phyloP scores from a whole-genome alignment of 2,329 filamentous ascomycete genomes.

The Hymenoscyphus scutula region DNA sequence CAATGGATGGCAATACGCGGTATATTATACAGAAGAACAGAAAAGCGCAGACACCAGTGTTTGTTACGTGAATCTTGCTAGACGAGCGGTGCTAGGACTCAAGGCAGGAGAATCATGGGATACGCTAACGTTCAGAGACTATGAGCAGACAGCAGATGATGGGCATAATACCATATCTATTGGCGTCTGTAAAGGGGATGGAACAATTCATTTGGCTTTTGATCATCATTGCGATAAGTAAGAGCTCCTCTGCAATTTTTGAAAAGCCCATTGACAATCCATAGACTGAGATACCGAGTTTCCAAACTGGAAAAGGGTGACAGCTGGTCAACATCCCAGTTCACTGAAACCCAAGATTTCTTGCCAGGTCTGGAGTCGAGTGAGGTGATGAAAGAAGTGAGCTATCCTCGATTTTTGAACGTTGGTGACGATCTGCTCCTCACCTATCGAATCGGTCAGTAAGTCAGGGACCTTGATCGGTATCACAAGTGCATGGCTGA shows the following conservation, averaged over 20 bases:
- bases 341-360: constrained; percentile 22
- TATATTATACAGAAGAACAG: constrained; percentile 24
- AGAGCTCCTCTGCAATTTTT: constrained; percentile 7
- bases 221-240: constrained; percentile 31
- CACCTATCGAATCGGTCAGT: constrained; percentile 32
- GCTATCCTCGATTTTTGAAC: constrained; percentile 32
- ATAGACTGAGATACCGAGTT: constrained; percentile 27
- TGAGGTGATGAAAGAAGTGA: constrained; percentile 26
- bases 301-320: constrained; percentile 14
- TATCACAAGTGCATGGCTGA: background rate
- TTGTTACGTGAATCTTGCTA: constrained; percentile 23
- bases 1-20: constrained; percentile 28
- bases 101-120: constrained; percentile 18
- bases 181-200: constrained; percentile 28
- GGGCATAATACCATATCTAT: constrained; percentile 30
- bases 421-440: constrained; percentile 27
- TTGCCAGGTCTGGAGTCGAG: constrained; percentile 25
- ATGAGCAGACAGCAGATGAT: constrained; percentile 28
- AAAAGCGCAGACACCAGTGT: background rate
- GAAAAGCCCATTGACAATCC: background rate
- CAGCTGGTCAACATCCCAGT: constrained; percentile 22
- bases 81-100: constrained; percentile 11
- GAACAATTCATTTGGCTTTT: constrained; percentile 30
- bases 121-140: constrained; percentile 26
- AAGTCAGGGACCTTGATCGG: constrained; percentile 12